Conservation (phyloP, 805 yeast genomes). For the Wickerhamiella allomyrinae region DNA sequence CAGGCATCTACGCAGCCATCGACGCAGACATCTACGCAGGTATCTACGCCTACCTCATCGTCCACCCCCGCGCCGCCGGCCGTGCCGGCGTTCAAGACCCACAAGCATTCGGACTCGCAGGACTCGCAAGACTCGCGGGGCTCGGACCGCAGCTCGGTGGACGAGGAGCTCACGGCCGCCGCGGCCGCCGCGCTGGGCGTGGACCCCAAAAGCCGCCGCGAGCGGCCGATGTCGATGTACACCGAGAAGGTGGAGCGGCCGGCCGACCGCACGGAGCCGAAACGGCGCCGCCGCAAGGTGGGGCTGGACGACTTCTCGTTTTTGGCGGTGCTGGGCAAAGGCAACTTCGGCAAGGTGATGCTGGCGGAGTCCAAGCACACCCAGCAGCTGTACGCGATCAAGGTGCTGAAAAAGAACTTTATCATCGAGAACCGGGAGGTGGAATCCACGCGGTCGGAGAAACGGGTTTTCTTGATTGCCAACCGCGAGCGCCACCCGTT, state of each 20-base stretch:
- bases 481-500: conserved; percentile 88
- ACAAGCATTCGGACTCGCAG: not conserved
- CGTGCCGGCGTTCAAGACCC: not conserved
- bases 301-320: conserved; percentile 93
- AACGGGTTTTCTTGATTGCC: conserved; percentile 72
- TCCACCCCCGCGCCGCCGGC: not conserved
- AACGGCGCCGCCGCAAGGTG: conserved; percentile 25
- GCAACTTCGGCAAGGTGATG: conserved; percentile 98
- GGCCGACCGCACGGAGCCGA: not conserved
- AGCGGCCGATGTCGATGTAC: conserved; percentile 1
- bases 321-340: conserved; percentile 90
- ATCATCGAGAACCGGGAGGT: conserved; percentile 93
- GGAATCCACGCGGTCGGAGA: conserved; percentile 87
- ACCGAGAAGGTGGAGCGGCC: conserved; percentile 1
- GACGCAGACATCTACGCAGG: not conserved
- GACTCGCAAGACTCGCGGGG: not conserved
- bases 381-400: conserved; percentile 76
- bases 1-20: not conserved
- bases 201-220: not conserved
- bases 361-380: conserved; percentile 85
- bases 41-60: not conserved
- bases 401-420: conserved; percentile 90
- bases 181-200: not conserved
- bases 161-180: not conserved
- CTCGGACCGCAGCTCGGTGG: not conserved